phyloP scores from a whole-genome alignment of 2,329 filamentous ascomycete genomes.

The Cladorrhinum sp. region DNA sequence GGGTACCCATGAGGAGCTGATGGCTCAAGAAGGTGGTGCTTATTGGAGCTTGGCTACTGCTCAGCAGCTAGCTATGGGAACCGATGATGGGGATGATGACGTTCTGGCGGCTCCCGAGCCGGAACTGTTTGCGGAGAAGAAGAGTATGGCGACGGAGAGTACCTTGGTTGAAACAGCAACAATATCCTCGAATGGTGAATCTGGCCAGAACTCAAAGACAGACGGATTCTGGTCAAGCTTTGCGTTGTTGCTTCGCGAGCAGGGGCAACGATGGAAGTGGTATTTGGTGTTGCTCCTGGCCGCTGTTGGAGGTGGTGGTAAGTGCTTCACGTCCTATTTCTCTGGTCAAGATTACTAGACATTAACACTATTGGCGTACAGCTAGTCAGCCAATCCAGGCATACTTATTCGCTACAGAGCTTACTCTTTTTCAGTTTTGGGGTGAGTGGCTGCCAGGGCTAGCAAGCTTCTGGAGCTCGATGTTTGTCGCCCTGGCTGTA shows the following conservation, averaged over 20 bases:
- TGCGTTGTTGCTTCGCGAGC: constrained; percentile 53
- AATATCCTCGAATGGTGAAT: constrained; percentile 28
- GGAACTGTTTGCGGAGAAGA: constrained; percentile 35
- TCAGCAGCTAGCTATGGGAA: constrained; percentile 51
- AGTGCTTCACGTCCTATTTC: constrained; percentile 20
- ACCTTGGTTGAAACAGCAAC: constrained; percentile 34
- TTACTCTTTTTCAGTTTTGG: constrained; percentile 46
- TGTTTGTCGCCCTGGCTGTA: constrained; percentile 60
- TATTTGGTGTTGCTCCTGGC: constrained; percentile 49
- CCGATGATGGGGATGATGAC: constrained; percentile 34
- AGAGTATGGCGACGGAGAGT: constrained; percentile 40
- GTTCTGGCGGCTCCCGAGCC: neutral
- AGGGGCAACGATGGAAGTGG: constrained; percentile 46
- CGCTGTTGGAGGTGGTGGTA: constrained; percentile 32
- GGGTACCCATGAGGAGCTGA: constrained; percentile 69
- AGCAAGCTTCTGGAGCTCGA: constrained; percentile 61
- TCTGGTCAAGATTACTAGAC: constrained; percentile 7
- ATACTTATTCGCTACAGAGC: constrained; percentile 53
- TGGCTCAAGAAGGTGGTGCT: constrained; percentile 56
- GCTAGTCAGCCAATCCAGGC: constrained; percentile 44
- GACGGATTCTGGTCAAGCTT: constrained; percentile 48
- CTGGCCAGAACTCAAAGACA: constrained; percentile 28
- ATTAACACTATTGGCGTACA: constrained; percentile 14
- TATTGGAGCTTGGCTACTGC: constrained; percentile 65
- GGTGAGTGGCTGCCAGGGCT: constrained; percentile 33